Percentiles rank a stretch among this genome's conserved stretches.
phyloP scores from a whole-genome alignment of 345 rosid species.

The Abelmoschus esculentus region DNA sequence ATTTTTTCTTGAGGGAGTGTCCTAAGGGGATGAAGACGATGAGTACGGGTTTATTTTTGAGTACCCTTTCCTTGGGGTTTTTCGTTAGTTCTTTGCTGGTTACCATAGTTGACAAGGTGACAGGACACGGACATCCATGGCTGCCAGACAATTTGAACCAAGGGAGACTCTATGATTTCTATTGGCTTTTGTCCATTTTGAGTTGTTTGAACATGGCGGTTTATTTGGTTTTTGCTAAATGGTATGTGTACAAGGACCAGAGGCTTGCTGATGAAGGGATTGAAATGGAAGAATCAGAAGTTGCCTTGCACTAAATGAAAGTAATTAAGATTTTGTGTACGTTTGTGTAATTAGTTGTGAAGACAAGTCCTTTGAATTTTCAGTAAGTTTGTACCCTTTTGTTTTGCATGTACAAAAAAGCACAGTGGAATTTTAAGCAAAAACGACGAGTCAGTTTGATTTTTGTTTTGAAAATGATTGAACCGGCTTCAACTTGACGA shows the following conservation, averaged over 20 bases:
- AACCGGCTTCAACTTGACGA: no score
- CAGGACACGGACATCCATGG: slow-evolving; percentile 53
- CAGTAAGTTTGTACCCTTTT: neutral
- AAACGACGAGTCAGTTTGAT: no score
- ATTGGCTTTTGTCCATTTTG: slow-evolving; percentile 69
- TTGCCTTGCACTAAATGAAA: slow-evolving; percentile 26
- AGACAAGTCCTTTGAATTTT: neutral
- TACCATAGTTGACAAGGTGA: slow-evolving; percentile 58
- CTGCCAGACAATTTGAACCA: slow-evolving; percentile 71
- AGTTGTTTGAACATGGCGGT: slow-evolving; percentile 51
- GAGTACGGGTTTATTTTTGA: slow-evolving; percentile 84
- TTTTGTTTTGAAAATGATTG: no score
- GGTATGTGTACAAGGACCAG: slow-evolving; percentile 95
- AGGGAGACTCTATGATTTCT: slow-evolving; percentile 76
- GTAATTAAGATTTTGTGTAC: neutral
- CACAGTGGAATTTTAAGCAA: no score
- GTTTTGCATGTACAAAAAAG: neutral
- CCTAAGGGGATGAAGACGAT: slow-evolving; percentile 98
- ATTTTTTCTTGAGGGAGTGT: slow-evolving; percentile 87
- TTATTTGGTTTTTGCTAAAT: slow-evolving; percentile 50
- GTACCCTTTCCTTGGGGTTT: slow-evolving; percentile 82
- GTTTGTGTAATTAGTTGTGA: neutral
- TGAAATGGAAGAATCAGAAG: slow-evolving; percentile 50
- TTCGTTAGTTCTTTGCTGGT: slow-evolving; percentile 78
- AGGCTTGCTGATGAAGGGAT: slow-evolving; percentile 66